Conservation (phyloP, 495 filamentous ascomycete genomes). For the Hypoxylon intermedium region DNA sequence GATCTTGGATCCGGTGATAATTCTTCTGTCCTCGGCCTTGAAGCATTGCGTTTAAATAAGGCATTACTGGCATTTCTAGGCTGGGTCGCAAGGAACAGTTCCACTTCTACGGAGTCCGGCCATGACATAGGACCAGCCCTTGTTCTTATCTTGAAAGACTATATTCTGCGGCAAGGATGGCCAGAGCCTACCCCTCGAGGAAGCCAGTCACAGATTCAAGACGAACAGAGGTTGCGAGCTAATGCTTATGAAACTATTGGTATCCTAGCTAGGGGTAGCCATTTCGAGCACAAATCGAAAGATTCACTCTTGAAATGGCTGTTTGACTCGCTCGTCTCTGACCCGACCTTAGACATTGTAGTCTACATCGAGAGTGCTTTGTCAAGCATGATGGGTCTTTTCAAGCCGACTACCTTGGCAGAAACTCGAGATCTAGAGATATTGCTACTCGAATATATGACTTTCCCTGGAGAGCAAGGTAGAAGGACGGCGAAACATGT, state of each 20-base stretch:
- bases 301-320: constrained; percentile 74
- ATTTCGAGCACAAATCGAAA: constrained; percentile 57
- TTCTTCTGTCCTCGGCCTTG: constrained; percentile 63
- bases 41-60: constrained; percentile 74
- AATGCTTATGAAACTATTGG: constrained; percentile 87
- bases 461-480: constrained; percentile 37
- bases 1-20: constrained; percentile 44
- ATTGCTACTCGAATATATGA: constrained; percentile 73
- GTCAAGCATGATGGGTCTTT: constrained; percentile 67
- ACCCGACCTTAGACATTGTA: constrained; percentile 75
- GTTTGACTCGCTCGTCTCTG: constrained; percentile 80
- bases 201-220: constrained; percentile 56
- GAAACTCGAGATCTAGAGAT: constrained; percentile 42
- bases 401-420: constrained; percentile 54
- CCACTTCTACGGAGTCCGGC: constrained; percentile 60
- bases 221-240: constrained; percentile 70
- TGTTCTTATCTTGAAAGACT: constrained; percentile 74
- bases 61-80: constrained; percentile 89
- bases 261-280: constrained; percentile 68
- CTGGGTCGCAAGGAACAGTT: constrained; percentile 80
- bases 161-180: constrained; percentile 84
- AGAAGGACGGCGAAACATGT: constrained; percentile 73
- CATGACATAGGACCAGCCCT: constrained; percentile 69
- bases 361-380: constrained; percentile 90
- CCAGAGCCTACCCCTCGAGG: constrained; percentile 59